Base-by-base conservation (phyloP, 2,329 filamentous ascomycete species). In the Calonectria crousiana region DNA sequence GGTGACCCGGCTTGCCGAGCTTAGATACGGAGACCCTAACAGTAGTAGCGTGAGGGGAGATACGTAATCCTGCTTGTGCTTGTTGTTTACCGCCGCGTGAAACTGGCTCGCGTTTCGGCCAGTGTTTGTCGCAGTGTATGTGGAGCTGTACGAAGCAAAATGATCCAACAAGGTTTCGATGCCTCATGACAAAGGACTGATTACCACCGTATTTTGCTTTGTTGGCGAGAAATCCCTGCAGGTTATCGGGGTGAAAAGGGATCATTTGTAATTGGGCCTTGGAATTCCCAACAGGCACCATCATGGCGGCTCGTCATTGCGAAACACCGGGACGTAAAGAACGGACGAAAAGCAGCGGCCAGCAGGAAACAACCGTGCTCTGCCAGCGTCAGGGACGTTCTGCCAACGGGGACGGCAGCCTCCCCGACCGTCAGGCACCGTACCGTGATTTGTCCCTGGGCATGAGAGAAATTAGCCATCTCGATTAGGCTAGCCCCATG, bases 381-480 rank as follows among this genome's bases (percentile, higher is more conserved):
- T 53, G 58, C 36, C 11, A 32, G 30, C 60, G 51, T 26, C 44
- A 47, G n/a, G 41, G 28, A 44, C 44, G 49, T 47, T 56, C 13
- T n/a, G 20, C 51, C 11, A 49, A 20, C 70, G 60, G 65, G 53
- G 47, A 66, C 71, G 70, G 64, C 72, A 60, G 52, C 23, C 68
- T 36, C 20, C 38, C 49, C 13, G 47, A 32, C 13, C 14, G 65
- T 51, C 23, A 51, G 44, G 65, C 47, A 53, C 58, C 36, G 52
- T 23, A 26, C 36, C 28, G 47, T 71, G 56, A 53, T 72, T 77
- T 78, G 69, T 73, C 72, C 71, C 76, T 73, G 68, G 72, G 62
- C 65, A 76, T 76, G 71, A 73, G 69, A 64, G 76, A 80, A 75
- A 78, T 80, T 79, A 71, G 73, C 38, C 67, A 23, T 65, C 73